Evolutionary conservation across 139 green algal genomes (phyloP).

Genomic region (Raphidocelis subcapitata): DNA sequence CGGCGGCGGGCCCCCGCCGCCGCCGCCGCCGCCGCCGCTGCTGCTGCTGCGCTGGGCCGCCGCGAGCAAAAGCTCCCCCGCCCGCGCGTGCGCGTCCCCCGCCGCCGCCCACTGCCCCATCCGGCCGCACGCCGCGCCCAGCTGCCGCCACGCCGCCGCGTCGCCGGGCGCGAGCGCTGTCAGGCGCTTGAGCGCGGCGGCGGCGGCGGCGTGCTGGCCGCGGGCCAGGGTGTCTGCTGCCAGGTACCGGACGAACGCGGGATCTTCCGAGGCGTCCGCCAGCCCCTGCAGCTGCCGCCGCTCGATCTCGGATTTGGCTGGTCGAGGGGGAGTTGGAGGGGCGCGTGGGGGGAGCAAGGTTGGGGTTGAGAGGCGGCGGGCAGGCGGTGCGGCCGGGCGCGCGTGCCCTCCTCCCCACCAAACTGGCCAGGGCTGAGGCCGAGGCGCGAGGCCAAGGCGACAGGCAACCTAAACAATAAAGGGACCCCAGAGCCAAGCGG

Average conservation of each 20-base stretch:
- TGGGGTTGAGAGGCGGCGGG: no score
- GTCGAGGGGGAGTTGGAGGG: no score
- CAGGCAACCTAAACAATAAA: no score
- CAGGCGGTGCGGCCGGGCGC: no score
- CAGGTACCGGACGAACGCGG: slow-evolving; percentile 15
- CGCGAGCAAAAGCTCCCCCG: slow-evolving; percentile 11
- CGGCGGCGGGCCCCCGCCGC: no score
- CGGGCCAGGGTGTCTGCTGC: slow-evolving; percentile 5
- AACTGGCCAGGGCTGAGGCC: no score
- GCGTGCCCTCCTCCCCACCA: no score
- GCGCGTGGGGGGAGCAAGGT: no score
- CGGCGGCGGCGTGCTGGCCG: slow-evolving; percentile 11
- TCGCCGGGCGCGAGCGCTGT: slow-evolving; percentile 15
- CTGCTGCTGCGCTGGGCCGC: slow-evolving; percentile 1
- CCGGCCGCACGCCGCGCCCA: slow-evolving; percentile 4
- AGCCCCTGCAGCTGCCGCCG: not conserved
- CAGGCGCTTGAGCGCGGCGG: slow-evolving; percentile 18
- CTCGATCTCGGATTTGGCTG: slow-evolving; percentile 9
- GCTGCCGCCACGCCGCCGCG: not conserved
- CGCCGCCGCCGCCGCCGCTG: no score
- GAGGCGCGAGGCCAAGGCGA: no score
- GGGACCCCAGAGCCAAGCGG: no score
- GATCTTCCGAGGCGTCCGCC: slow-evolving; percentile 7
- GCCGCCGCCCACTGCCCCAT: slow-evolving; percentile 17
- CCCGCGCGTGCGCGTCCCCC: slow-evolving; percentile 12